phyloP scores from a whole-genome alignment of 1,284 basidiomycete genomes.

The Ganoderma leucocontextum region DNA sequence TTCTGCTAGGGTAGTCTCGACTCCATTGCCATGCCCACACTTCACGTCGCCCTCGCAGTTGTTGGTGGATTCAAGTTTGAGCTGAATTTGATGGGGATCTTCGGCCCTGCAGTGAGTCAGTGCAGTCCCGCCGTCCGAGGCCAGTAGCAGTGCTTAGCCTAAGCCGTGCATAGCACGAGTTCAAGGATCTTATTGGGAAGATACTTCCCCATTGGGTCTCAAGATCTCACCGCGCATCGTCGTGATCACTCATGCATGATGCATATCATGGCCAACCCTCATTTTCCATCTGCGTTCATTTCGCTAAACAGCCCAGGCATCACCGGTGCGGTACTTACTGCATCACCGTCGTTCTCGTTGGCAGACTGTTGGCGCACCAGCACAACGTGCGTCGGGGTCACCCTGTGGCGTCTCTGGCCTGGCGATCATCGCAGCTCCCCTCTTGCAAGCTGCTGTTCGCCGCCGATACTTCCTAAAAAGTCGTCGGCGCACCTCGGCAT shows the following conservation, averaged over 20 bases:
- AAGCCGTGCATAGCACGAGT: neutral
- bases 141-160: neutral
- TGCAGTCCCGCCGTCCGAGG: neutral
- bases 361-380: neutral
- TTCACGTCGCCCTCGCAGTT: constrained; percentile 40
- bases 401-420: constrained; percentile 25
- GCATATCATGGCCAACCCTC: too few relatives aligned
- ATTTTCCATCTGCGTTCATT: neutral
- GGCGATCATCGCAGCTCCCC: constrained; percentile 20
- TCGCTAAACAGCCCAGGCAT: neutral
- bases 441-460: neutral
- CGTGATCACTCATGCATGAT: too few relatives aligned
- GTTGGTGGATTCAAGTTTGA: constrained; percentile 30
- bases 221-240: neutral
- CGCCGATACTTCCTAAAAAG: neutral
- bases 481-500: neutral
- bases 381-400: constrained; percentile 12
- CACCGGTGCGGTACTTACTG: neutral
- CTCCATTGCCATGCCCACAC: constrained; percentile 38
- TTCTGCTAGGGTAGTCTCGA: constrained; percentile 46
- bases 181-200: neutral
- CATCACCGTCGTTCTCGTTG: neutral
- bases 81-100: constrained; percentile 35
- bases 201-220: neutral
- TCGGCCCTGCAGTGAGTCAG: neutral